A percentile compares a stretch with the other conserved stretches of the same genome.
Conservation (phyloP, 2,329 filamentous ascomycete species). For the Chrysoporthe austroafricana region DNA sequence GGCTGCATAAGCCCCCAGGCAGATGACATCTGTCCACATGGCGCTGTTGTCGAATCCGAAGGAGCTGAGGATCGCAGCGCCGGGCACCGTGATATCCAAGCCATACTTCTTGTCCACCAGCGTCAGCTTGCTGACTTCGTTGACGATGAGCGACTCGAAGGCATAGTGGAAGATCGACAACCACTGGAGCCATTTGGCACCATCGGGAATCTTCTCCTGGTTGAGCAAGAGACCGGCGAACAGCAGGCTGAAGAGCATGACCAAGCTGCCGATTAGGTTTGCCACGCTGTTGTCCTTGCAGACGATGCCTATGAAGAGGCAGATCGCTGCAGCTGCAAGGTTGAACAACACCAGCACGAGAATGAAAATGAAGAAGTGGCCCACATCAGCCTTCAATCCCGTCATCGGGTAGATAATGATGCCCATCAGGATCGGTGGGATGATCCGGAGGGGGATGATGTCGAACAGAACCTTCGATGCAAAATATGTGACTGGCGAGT, state of each 20-base stretch:
- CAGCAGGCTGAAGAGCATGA: slow-evolving; percentile 96
- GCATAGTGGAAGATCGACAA: slow-evolving; percentile 98
- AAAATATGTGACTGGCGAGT: slow-evolving; percentile 92
- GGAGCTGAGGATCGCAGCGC: slow-evolving; percentile 88
- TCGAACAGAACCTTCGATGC: slow-evolving; percentile 97
- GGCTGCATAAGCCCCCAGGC: slow-evolving; percentile 79
- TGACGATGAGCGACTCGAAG: slow-evolving; percentile 95
- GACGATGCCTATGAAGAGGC: slow-evolving; percentile 93
- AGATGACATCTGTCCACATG: slow-evolving; percentile 82
- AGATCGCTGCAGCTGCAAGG: slow-evolving; percentile 88
- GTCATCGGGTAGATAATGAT: slow-evolving; percentile 98
- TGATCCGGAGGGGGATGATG: slow-evolving; percentile 88
- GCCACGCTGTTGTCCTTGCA: slow-evolving; percentile 91
- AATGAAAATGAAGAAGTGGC: slow-evolving; percentile 89
- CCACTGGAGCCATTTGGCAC: slow-evolving; percentile 87
- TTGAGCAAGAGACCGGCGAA: slow-evolving; percentile 95
- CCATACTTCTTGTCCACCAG: slow-evolving; percentile 95
- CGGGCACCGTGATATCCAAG: slow-evolving; percentile 93
- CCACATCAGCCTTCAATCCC: slow-evolving; percentile 78
- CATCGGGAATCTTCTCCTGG: slow-evolving; percentile 85
- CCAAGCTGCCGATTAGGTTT: slow-evolving; percentile 88
- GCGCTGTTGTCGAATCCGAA: slow-evolving; percentile 92
- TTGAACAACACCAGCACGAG: slow-evolving; percentile 95
- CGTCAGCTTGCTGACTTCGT: slow-evolving; percentile 89
- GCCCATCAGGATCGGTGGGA: slow-evolving; percentile 93